Evolutionary conservation across 495 filamentous ascomycete genomes (phyloP), one percentile per base, ranked within the genome.

Genomic region (Usnea hakonensis): DNA sequence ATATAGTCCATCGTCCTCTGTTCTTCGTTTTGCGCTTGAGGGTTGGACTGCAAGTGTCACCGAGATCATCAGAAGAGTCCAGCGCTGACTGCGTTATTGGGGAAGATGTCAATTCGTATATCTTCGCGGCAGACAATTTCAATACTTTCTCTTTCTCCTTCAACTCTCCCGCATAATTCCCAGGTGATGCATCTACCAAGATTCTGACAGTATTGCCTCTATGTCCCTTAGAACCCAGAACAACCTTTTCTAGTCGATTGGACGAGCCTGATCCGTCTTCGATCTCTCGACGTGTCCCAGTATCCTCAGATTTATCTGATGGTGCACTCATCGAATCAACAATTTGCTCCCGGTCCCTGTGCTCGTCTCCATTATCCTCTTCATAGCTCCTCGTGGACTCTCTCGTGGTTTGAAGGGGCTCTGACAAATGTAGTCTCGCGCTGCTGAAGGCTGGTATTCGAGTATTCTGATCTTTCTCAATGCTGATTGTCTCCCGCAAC

Each of bases 101-200:
- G 21, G 81, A 81, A 3, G 81, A 81, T 30, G 79, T 81, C 35
- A 84, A 74, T 59, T 81, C 80, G 59, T 83, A 75, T 38, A 83
- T 82, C 65, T 83, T 78, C 50, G 74, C 73, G 23, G 78, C 75
- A 8, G 80, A 80, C 38, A 84, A 63, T 57, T 81, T 84, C 64
- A 79, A 66, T n/a, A 80, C 69, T 44, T 71, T 73, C 3, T 81
- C 76, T 33, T 75, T 75, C 19, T 77, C 62, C 54, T 61, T 65
- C 17, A 16, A 36, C 14, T 57, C 14, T 23, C 13, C 33, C 2
- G 54, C 3, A 26, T 57, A 7, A 40, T 38, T 28, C 35, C 38
- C 54, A 13, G 11, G 23, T 23, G 54, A 40, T 26, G 37, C 36
- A 10, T 40, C 37, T 19, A n/a, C 32, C 33, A 30, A 17, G 33